These are phyloP conservation scores for Croton setiger DNA, from an alignment of 441 rosid species.

Conservation along the genomic window DNA sequence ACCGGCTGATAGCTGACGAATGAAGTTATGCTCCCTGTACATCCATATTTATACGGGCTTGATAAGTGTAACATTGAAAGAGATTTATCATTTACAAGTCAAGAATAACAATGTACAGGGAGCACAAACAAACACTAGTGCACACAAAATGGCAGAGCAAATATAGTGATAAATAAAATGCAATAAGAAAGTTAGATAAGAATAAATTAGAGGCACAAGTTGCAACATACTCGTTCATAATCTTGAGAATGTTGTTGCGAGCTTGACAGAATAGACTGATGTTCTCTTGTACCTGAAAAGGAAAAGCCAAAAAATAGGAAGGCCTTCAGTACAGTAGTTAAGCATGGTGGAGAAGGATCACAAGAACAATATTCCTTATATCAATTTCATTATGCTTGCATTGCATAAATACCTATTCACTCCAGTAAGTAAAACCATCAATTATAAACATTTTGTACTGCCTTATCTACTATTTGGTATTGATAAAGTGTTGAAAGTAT, in stretches of 20 bases:
- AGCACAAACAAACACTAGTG: background rate
- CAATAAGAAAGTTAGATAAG: background rate
- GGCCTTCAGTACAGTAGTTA: slow-evolving; percentile 8
- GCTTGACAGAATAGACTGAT: slow-evolving; percentile 38
- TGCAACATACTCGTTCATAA: slow-evolving; percentile 44
- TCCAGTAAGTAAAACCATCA: too few species aligned
- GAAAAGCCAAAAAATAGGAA: background rate
- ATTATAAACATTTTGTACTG: too few species aligned
- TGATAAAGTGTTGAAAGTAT: background rate
- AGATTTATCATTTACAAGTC: background rate
- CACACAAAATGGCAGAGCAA: background rate
- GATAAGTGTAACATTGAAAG: background rate
- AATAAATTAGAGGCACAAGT: slow-evolving; percentile 5
- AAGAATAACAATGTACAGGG: background rate
- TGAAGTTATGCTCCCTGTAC: background rate
- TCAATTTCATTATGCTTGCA: background rate
- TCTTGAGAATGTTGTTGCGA: slow-evolving; percentile 36
- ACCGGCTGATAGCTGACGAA: too few species aligned
- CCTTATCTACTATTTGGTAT: too few species aligned
- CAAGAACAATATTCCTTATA: background rate
- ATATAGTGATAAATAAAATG: background rate
- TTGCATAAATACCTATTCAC: background rate
- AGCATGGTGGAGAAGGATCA: slow-evolving; percentile 3
- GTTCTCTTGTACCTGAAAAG: slow-evolving; percentile 49
- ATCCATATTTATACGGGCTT: background rate